Percentiles rank a stretch among this genome's conserved stretches.
Evolutionary conservation across 2,329 filamentous ascomycete genomes (phyloP).

Genomic region (Epichloe brachyelytri): DNA sequence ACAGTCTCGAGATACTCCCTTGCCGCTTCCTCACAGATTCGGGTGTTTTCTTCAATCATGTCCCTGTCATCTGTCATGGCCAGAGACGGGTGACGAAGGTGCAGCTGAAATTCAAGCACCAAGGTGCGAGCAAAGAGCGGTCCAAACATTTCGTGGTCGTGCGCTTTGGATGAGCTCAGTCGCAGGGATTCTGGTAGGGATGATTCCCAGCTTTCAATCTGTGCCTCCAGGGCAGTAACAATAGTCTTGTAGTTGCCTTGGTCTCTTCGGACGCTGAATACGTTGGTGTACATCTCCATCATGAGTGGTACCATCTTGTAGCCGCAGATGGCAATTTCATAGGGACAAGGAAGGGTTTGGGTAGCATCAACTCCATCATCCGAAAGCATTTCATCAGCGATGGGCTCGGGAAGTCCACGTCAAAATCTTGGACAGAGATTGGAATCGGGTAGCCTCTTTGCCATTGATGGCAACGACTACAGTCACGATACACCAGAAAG

Average conservation of each 20-base stretch:
- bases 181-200: constrained; percentile 49
- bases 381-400: constrained; percentile 57
- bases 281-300: constrained; percentile 60
- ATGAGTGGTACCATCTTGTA: constrained; percentile 54
- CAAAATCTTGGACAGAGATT: constrained; percentile 60
- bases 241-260: constrained; percentile 49
- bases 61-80: constrained; percentile 40
- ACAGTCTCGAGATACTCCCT: constrained; percentile 50
- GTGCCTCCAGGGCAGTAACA: constrained; percentile 52
- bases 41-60: constrained; percentile 48
- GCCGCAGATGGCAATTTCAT: constrained; percentile 50
- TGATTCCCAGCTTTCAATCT: constrained; percentile 49
- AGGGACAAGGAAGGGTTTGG: constrained; percentile 47
- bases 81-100: constrained; percentile 48
- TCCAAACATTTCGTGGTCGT: constrained; percentile 33
- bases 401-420: constrained; percentile 59
- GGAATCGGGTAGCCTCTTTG: constrained; percentile 69
- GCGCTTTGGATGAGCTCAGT: constrained; percentile 27
- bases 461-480: constrained; percentile 58
- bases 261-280: constrained; percentile 59
- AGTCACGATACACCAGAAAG: constrained; percentile 61
- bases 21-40: constrained; percentile 53
- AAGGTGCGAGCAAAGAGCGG: constrained; percentile 42
- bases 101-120: constrained; percentile 44
- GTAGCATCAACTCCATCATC: constrained; percentile 49